A percentile compares a stretch with the other conserved stretches of the same genome.
These are phyloP conservation scores for Phytophthora colocasiae DNA, from an alignment of 352 stramenopile species.

Conservation along the genomic window DNA sequence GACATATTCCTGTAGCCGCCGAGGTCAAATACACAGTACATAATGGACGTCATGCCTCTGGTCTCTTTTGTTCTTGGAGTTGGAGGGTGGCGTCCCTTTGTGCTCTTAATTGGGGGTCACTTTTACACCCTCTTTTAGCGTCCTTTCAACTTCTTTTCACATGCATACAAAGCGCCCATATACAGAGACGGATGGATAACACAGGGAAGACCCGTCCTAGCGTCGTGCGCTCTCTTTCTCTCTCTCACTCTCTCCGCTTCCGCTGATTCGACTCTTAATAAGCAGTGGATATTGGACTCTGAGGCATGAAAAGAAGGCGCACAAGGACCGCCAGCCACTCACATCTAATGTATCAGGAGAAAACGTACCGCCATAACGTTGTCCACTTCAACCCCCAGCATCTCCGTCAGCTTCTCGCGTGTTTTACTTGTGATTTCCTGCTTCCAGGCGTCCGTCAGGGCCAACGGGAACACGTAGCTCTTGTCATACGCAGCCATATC, in stretches of 20 bases:
- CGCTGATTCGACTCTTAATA: slow-evolving; percentile 15
- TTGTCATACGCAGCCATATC: slow-evolving; percentile 34
- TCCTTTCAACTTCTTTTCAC: slow-evolving; percentile 39
- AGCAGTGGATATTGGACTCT: slow-evolving; percentile 13
- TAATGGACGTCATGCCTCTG: slow-evolving; percentile 37
- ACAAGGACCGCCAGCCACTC: slow-evolving; percentile 31
- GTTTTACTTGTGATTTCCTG: slow-evolving; percentile 57
- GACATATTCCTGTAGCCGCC: slow-evolving; percentile 75
- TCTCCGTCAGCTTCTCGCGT: slow-evolving; percentile 70
- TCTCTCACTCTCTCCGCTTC: not conserved
- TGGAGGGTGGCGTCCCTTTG: slow-evolving; percentile 26
- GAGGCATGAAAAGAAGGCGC: slow-evolving; percentile 23
- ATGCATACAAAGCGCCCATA: slow-evolving; percentile 29
- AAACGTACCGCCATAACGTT: slow-evolving; percentile 87
- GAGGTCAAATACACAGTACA: slow-evolving; percentile 34
- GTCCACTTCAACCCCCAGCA: slow-evolving; percentile 86
- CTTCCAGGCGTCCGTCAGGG: slow-evolving; percentile 67
- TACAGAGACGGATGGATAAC: slow-evolving; percentile 7
- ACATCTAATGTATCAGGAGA: slow-evolving; percentile 2
- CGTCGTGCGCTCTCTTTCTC: not conserved
- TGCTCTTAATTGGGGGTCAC: slow-evolving; percentile 29
- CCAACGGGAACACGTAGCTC: slow-evolving; percentile 70
- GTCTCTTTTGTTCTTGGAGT: slow-evolving; percentile 31
- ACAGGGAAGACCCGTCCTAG: not conserved
- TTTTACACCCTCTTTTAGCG: slow-evolving; percentile 34